Conservation (phyloP, 805 yeast species). For the Starmerella stigmatis region DNA sequence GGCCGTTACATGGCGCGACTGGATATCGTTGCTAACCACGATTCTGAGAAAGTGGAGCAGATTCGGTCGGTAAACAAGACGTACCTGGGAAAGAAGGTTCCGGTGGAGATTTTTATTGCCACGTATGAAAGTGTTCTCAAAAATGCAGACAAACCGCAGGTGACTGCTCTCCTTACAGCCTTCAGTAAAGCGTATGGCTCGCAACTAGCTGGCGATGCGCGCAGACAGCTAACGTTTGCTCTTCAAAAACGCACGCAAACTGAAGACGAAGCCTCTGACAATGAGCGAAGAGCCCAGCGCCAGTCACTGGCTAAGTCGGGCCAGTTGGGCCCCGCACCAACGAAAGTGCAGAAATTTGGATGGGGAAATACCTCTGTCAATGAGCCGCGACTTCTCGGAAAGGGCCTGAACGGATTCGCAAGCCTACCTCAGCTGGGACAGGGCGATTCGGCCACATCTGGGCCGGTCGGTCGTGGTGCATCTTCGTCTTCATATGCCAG, state of each 20-base stretch:
- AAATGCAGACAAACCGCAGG: conserved; percentile 10
- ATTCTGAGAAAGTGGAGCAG: conserved; percentile 25
- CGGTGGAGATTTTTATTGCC: conserved; percentile 20
- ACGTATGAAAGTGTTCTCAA: conserved; percentile 22
- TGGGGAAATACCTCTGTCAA: conserved; percentile 12
- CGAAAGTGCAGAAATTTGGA: conserved; percentile 4
- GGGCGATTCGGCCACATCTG: background rate
- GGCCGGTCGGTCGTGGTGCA: background rate
- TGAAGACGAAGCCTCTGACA: conserved; percentile 7
- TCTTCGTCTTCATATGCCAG: background rate
- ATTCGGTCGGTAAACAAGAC: conserved; percentile 21
- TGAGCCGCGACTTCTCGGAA: conserved; percentile 5
- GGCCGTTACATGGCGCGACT: conserved; percentile 23
- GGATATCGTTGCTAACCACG: conserved; percentile 28
- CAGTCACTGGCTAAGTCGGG: background rate
- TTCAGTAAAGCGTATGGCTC: conserved; percentile 12
- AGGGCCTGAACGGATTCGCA: conserved; percentile 4
- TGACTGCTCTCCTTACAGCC: conserved; percentile 21
- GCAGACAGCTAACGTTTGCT: conserved; percentile 5
- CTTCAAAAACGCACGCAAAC: conserved; percentile 8
- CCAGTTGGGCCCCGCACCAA: conserved; percentile 8
- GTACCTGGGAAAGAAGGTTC: conserved; percentile 20
- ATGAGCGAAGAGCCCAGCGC: background rate
- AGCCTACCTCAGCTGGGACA: conserved; percentile 20
- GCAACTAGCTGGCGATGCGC: background rate